Base-by-base conservation (phyloP, 768 basidiomycete species). In the Lyophyllum atratum region DNA sequence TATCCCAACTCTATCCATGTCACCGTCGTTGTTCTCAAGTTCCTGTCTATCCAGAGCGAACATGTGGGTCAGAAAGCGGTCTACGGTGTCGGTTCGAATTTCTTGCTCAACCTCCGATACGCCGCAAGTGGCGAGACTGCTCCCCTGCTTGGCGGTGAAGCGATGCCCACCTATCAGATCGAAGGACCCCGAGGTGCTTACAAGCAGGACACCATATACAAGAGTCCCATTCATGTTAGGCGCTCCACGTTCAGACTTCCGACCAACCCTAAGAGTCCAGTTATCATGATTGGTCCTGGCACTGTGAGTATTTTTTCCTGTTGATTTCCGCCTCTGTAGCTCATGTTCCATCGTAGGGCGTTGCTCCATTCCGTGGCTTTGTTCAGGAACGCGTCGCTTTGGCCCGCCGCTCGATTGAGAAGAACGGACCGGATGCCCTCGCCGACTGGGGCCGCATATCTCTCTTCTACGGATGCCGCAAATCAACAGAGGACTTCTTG, bases 361-460 rank as follows among this genome's bases (percentile, higher is more conserved):
- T 99, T 54, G 97, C 97, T 45, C 97, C 97, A 9, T 99, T 99
- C 92, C 92, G 97, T 59, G 97, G 96, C 2, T 99, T 99, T 73
- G 84, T 98, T 9, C 97, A 99, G 75, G 97, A 99, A 71, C 93
- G 97, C 63, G 89, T 99, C 42, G 95, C 95, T 10, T 87, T 98
- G 29, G 97, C 95, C 12, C 90, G 92, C 59, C 93, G 94, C 59
- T 92, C 95, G 0, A 81, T 95, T 54, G 95, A 95, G 66, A 98
- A 98, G 83, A 95, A 95, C 66, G 96, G 96, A 8, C 83, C 88
- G 9, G 92, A 95, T 58, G 95, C 92, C 6, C 86, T 99, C 59
- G 84, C 85, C 12, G 95, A 98, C 71, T 99, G 97, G 97, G 97
- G 96, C 40, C 85, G 80, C 47, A 93, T 99, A 72, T 87, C 88